Evolutionary conservation across 495 filamentous ascomycete genomes (phyloP).

Genomic region (Neurospora intermedia): DNA sequence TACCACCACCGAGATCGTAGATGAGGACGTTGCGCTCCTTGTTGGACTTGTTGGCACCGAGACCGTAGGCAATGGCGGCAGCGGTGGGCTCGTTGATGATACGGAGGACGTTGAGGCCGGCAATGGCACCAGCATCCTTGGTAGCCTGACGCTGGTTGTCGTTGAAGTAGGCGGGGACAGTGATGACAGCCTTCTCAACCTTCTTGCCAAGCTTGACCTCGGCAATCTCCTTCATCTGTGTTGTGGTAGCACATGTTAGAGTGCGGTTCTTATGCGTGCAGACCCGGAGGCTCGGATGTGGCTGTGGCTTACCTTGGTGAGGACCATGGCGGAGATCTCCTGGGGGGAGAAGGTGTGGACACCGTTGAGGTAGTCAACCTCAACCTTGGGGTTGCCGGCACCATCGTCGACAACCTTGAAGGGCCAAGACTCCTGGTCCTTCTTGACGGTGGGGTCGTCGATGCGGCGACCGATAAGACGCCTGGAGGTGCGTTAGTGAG

Average conservation of each 20-base stretch:
- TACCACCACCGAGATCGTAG: constrained; percentile 99
- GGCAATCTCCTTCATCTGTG: constrained; percentile 92
- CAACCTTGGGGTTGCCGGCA: constrained; percentile 77
- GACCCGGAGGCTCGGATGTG: background rate
- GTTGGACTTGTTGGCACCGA: constrained; percentile 81
- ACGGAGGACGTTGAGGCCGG: constrained; percentile 95
- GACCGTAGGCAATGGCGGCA: constrained; percentile 93
- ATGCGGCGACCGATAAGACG: constrained; percentile 94
- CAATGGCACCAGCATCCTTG: constrained; percentile 96
- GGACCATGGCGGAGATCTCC: constrained; percentile 95
- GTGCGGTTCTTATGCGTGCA: background rate
- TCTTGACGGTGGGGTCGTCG: constrained; percentile 91
- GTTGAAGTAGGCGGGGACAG: constrained; percentile 99
- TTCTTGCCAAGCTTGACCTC: constrained; percentile 93
- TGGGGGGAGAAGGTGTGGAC: constrained; percentile 92
- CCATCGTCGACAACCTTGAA: constrained; percentile 88
- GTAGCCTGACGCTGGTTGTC: constrained; percentile 98
- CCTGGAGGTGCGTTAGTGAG: constrained; percentile 33
- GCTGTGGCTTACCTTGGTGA: constrained; percentile 56
- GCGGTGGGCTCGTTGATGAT: constrained; percentile 99
- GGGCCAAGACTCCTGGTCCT: constrained; percentile 95
- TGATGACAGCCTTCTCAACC: constrained; percentile 97
- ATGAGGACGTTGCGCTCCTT: constrained; percentile 99
- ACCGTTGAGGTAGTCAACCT: constrained; percentile 94
- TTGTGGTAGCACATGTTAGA: background rate